Conservation (phyloP, 805 yeast genomes). For the Kodamaea sagamina region DNA sequence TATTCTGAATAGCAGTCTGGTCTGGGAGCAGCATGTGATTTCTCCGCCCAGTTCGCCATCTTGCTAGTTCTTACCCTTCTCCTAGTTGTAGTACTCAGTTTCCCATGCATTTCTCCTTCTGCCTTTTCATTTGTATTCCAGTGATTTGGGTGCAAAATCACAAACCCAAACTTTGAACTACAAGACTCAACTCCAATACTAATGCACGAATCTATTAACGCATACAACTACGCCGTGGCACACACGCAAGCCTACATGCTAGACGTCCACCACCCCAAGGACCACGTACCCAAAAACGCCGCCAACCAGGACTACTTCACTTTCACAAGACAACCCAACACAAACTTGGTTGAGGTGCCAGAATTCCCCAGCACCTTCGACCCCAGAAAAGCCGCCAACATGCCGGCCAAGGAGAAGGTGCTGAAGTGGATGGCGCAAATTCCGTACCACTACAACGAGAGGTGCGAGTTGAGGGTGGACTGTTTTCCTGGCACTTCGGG, state of each 20-base stretch:
- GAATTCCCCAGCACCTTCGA: slow-evolving; percentile 40
- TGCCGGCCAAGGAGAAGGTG: slow-evolving; percentile 69
- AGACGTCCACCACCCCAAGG: background rate
- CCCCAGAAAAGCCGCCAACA: slow-evolving; percentile 62
- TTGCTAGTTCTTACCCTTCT: background rate
- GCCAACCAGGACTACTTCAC: no score
- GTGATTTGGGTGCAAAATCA: slow-evolving; percentile 1
- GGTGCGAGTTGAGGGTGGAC: slow-evolving; percentile 31
- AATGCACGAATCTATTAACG: no score
- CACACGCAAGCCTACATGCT: background rate
- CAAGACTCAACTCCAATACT: no score
- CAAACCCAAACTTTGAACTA: background rate
- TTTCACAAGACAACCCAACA: no score
- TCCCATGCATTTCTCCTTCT: background rate
- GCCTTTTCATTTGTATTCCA: background rate
- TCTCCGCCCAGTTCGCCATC: no score
- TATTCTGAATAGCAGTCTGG: no score
- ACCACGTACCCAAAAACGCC: background rate
- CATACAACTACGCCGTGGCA: background rate
- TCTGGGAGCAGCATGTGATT: no score
- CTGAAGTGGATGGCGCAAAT: slow-evolving; percentile 60
- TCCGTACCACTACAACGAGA: slow-evolving; percentile 44
- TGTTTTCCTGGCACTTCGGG: slow-evolving; percentile 50
- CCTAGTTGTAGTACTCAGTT: background rate
- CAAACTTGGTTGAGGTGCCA: background rate